Percentiles rank a stretch among this genome's conserved stretches.
phyloP scores from a whole-genome alignment of 768 basidiomycete species.

The Chalciporus sphaerocephalus region DNA sequence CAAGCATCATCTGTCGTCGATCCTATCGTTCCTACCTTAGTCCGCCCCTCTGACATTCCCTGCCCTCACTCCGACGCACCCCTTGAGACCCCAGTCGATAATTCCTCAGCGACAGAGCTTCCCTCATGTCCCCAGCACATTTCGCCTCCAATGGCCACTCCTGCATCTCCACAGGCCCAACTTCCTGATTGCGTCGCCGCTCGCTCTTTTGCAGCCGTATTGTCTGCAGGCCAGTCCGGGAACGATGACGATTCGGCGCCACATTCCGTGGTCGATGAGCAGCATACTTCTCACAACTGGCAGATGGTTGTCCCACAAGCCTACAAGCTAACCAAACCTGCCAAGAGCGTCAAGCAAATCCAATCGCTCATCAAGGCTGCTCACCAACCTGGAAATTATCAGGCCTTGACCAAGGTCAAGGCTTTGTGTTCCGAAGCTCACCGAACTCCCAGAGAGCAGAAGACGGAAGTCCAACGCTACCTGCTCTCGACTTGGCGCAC shows the following conservation, averaged over 20 bases:
- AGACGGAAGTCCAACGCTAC: slow-evolving; percentile 42
- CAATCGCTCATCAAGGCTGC: slow-evolving; percentile 42
- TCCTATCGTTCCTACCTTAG: not conserved
- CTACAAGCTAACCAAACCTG: slow-evolving; percentile 20
- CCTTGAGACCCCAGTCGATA: slow-evolving; percentile 9
- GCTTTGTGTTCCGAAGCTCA: slow-evolving; percentile 44
- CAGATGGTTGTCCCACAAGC: slow-evolving; percentile 15
- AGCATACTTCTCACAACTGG: slow-evolving; percentile 19
- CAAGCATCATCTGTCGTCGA: slow-evolving; percentile 7
- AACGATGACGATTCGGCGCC: slow-evolving; percentile 24
- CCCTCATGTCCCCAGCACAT: slow-evolving; percentile 17
- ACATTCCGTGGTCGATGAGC: slow-evolving; percentile 24
- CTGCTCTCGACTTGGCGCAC: slow-evolving; percentile 44
- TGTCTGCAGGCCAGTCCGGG: slow-evolving; percentile 27
- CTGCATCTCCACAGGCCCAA: slow-evolving; percentile 33
- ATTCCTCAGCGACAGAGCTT: slow-evolving; percentile 16
- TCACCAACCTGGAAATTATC: slow-evolving; percentile 41
- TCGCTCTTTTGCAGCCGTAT: slow-evolving; percentile 32
- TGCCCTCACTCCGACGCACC: slow-evolving; percentile 1
- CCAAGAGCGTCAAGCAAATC: slow-evolving; percentile 39
- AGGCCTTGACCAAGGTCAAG: slow-evolving; percentile 40
- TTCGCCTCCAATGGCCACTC: slow-evolving; percentile 26
- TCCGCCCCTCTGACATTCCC: slow-evolving; percentile 6
- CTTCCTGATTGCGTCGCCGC: slow-evolving; percentile 34
- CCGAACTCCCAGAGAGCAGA: slow-evolving; percentile 39